Conservation (phyloP, 129 eudicot species). For the Glebionis coronaria region DNA sequence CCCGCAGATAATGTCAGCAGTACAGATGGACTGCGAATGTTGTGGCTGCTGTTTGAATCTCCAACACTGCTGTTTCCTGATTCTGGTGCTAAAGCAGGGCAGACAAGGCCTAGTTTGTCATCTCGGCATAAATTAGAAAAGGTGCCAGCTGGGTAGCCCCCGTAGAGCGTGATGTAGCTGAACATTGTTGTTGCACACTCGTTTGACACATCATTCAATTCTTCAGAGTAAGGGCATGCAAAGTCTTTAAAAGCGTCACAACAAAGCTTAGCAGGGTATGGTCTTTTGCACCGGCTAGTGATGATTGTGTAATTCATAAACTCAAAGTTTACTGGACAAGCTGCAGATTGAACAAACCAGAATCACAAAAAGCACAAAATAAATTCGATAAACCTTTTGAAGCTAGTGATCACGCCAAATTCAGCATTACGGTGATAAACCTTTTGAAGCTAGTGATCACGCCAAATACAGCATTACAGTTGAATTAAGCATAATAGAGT, state of each 20-base stretch:
- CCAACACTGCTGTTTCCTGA: constrained; percentile 20
- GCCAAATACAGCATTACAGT: background rate
- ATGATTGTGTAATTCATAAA: constrained; percentile 57
- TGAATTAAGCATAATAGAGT: background rate
- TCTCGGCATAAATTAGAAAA: constrained; percentile 56
- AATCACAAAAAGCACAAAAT: background rate
- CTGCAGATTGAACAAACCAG: constrained; percentile 37
- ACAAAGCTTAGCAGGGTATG: constrained; percentile 52
- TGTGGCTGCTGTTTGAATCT: constrained; percentile 23
- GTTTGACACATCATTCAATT: constrained; percentile 50
- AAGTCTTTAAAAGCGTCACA: constrained; percentile 62
- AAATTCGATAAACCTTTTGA: background rate
- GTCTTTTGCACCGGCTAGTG: constrained; percentile 72
- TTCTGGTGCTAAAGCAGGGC: constrained; percentile 47
- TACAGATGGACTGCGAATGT: constrained; percentile 2
- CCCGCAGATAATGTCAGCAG: constrained; percentile 25
- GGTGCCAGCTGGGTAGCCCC: constrained; percentile 60
- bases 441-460: background rate
- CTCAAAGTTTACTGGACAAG: constrained; percentile 70
- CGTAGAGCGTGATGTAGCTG: constrained; percentile 60
- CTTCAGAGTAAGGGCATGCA: constrained; percentile 58
- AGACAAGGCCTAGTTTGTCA: constrained; percentile 51
- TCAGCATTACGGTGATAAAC: background rate
- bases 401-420: background rate
- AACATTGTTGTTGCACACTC: constrained; percentile 62